Percentiles rank a stretch among this genome's conserved stretches.
Evolutionary conservation across 176 grass and related monocot species (phyloP).

Genomic region (Dendrocalamus sinicus): DNA sequence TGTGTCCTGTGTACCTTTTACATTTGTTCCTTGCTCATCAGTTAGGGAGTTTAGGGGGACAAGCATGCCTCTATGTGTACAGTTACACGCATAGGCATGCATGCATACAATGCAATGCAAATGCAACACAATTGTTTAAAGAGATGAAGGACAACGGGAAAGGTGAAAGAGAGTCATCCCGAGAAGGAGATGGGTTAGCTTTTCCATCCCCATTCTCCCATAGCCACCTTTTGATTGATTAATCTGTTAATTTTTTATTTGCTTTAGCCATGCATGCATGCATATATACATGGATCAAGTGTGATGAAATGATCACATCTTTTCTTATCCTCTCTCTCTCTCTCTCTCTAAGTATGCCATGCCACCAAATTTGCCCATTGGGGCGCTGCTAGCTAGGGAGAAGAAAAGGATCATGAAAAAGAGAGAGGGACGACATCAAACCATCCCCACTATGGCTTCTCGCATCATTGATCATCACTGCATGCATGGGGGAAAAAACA

Average conservation of each 20-base stretch:
- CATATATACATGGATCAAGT: background rate
- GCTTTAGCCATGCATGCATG: background rate
- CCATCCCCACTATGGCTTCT: constrained; percentile 32
- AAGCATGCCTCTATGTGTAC: background rate
- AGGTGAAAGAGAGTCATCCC: background rate
- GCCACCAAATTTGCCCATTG: background rate
- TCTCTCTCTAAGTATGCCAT: background rate
- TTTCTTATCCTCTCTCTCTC: background rate
- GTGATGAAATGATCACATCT: constrained; percentile 41
- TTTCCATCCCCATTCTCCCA: background rate
- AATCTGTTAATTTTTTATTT: background rate
- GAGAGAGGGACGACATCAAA: constrained; percentile 24
- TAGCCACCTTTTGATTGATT: background rate
- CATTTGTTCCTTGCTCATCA: background rate
- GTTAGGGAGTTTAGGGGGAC: background rate
- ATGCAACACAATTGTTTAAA: background rate
- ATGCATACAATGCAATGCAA: background rate
- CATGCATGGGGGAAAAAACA: constrained; percentile 19
- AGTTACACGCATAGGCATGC: background rate
- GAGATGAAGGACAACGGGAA: background rate
- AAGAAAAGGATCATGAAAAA: background rate
- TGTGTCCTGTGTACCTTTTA: background rate
- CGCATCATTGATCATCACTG: constrained; percentile 50
- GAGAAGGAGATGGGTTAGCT: background rate
- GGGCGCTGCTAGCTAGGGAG: too few relatives aligned